Percentiles rank a stretch among this genome's conserved stretches.
Conservation (phyloP, 208 protist species). For the Acanthamoeba castellanii region DNA sequence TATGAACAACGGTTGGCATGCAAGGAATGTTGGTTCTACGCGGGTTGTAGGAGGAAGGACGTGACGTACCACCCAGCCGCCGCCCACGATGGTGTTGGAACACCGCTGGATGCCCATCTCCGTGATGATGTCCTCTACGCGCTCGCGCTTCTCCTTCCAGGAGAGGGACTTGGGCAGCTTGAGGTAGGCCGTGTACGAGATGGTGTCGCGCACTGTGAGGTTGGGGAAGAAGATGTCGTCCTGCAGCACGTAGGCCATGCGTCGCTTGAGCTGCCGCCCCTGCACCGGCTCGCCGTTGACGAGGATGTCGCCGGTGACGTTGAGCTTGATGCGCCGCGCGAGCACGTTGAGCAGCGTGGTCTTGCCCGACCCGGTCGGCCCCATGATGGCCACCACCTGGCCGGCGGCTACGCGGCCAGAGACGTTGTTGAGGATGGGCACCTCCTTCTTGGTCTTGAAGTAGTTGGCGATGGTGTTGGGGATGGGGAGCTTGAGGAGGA, state of each 20-base stretch:
- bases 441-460: slow-evolving; percentile 42
- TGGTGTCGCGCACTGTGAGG: slow-evolving; percentile 79
- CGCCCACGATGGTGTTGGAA: slow-evolving; percentile 72
- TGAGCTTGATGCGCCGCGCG: slow-evolving; percentile 64
- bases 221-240: slow-evolving; percentile 78
- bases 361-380: slow-evolving; percentile 53
- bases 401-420: neutral
- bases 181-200: slow-evolving; percentile 77
- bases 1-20: too few relatives aligned
- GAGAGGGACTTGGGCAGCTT: slow-evolving; percentile 42
- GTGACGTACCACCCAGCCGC: slow-evolving; percentile 54
- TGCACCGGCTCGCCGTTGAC: slow-evolving; percentile 58
- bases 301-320: slow-evolving; percentile 76
- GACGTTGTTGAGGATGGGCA: slow-evolving; percentile 10
- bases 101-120: slow-evolving; percentile 61
- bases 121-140: slow-evolving; percentile 29
- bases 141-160: slow-evolving; percentile 10
- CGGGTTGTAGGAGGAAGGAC: too few relatives aligned
- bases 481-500: slow-evolving; percentile 71
- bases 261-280: slow-evolving; percentile 59
- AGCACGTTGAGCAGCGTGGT: slow-evolving; percentile 81
- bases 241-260: slow-evolving; percentile 78
- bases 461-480: neutral
- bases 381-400: slow-evolving; percentile 38
- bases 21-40: too few relatives aligned